Percentiles rank a stretch among this genome's conserved stretches.
Conservation (phyloP, 2,329 filamentous ascomycete genomes). For the Hortaea werneckii region DNA sequence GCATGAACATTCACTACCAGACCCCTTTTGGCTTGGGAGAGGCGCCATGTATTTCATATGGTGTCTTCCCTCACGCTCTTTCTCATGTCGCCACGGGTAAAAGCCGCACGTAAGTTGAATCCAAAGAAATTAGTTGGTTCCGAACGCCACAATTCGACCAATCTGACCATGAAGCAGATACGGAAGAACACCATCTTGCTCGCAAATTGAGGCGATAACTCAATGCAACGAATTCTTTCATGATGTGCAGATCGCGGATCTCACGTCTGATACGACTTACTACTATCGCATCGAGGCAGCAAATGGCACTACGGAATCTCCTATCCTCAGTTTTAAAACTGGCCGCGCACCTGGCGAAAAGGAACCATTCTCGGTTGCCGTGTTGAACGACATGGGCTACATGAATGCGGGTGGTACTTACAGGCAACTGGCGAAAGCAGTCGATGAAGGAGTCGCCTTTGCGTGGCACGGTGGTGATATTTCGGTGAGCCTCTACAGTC, state of each 20-base stretch:
- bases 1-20: slow-evolving; percentile 45
- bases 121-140: too few species aligned
- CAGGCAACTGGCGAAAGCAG: slow-evolving; percentile 32
- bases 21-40: slow-evolving; percentile 43
- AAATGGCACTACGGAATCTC: slow-evolving; percentile 41
- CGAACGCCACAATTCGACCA: too few species aligned
- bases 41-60: slow-evolving; percentile 18
- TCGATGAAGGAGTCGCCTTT: slow-evolving; percentile 34
- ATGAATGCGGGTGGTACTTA: slow-evolving; percentile 42
- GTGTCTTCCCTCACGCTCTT: too few species aligned
- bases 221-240: slow-evolving; percentile 45
- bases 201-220: slow-evolving; percentile 31
- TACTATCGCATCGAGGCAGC: slow-evolving; percentile 41
- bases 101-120: too few species aligned
- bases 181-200: slow-evolving; percentile 43
- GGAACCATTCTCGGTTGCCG: slow-evolving; percentile 35
- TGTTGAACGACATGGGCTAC: slow-evolving; percentile 46
- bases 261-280: slow-evolving; percentile 38
- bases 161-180: slow-evolving; percentile 25
- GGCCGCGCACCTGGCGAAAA: slow-evolving; percentile 34
- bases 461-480: slow-evolving; percentile 44
- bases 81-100: too few species aligned
- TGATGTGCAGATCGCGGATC: slow-evolving; percentile 35
- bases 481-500: neutral
- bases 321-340: slow-evolving; percentile 38